Conservation (phyloP, 2,329 filamentous ascomycete genomes). For the Neofusicoccum ribis region DNA sequence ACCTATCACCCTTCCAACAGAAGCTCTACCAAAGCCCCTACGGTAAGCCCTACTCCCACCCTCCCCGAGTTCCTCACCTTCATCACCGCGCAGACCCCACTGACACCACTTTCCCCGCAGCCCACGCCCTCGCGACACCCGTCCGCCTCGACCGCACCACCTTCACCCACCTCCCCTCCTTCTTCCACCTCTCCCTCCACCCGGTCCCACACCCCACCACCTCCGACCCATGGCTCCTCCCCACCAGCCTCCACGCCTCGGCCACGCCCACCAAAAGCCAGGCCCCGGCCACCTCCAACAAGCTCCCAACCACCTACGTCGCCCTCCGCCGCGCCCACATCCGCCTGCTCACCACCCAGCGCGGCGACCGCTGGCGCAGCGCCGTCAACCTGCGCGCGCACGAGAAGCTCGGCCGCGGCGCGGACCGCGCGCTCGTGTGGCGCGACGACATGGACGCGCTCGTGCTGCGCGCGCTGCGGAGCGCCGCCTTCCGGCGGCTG, state of each 20-base stretch:
- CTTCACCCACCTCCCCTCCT: constrained; percentile 52
- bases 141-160: constrained; percentile 59
- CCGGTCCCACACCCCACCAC: constrained; percentile 58
- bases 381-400: constrained; percentile 29
- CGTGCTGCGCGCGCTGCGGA: constrained; percentile 40
- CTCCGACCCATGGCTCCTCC: constrained; percentile 57
- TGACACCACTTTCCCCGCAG: constrained; percentile 39
- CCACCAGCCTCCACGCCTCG: constrained; percentile 32
- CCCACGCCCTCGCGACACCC: constrained; percentile 62
- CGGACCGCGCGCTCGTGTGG: constrained; percentile 40
- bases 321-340: neutral
- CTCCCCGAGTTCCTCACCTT: neutral
- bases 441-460: constrained; percentile 50
- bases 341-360: neutral
- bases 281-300: neutral
- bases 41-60: constrained; percentile 48
- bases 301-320: neutral
- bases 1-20: constrained; percentile 55
- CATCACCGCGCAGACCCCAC: neutral
- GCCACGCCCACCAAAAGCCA: neutral
- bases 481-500: constrained; percentile 38
- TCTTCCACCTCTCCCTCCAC: constrained; percentile 65
- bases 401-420: constrained; percentile 29
- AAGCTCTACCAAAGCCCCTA: constrained; percentile 64
- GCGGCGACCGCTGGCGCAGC: constrained; percentile 24